phyloP scores from a whole-genome alignment of 73 alveolate genomes.

The Uronychia setigera region DNA sequence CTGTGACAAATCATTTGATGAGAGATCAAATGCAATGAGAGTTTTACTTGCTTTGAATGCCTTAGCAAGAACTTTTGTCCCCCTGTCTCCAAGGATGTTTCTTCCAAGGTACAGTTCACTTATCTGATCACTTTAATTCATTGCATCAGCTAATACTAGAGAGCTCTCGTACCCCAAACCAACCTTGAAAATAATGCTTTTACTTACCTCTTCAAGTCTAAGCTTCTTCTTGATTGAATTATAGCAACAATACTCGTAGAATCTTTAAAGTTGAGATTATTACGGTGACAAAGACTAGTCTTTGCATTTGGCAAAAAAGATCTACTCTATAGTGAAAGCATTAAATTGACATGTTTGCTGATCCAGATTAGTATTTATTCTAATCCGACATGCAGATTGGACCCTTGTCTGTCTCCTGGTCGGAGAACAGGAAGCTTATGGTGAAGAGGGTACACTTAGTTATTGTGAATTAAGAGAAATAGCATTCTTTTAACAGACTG shows the following conservation, averaged over 20 bases:
- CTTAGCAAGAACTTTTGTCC: background rate
- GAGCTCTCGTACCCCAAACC: background rate
- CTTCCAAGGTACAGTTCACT: background rate
- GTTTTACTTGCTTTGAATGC: background rate
- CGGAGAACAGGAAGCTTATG: background rate
- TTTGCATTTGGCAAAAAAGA: background rate
- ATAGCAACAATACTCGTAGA: background rate
- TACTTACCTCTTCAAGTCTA: background rate
- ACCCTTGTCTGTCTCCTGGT: background rate
- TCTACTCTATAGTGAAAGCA: background rate
- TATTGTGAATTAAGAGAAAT: too few relatives aligned
- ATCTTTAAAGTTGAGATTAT: background rate
- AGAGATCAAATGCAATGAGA: background rate
- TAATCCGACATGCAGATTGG: background rate
- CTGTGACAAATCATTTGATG: background rate
- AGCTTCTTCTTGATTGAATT: background rate
- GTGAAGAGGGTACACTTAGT: too few relatives aligned
- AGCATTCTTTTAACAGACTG: too few relatives aligned
- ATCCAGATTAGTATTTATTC: background rate
- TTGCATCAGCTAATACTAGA: background rate
- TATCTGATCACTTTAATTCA: too few relatives aligned
- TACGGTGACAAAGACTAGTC: background rate
- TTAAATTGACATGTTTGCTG: background rate
- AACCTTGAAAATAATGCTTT: background rate
- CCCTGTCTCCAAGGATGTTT: background rate